Conservation (phyloP, 371 early-diverging fungal genomes). For the Batkoa obscura region DNA sequence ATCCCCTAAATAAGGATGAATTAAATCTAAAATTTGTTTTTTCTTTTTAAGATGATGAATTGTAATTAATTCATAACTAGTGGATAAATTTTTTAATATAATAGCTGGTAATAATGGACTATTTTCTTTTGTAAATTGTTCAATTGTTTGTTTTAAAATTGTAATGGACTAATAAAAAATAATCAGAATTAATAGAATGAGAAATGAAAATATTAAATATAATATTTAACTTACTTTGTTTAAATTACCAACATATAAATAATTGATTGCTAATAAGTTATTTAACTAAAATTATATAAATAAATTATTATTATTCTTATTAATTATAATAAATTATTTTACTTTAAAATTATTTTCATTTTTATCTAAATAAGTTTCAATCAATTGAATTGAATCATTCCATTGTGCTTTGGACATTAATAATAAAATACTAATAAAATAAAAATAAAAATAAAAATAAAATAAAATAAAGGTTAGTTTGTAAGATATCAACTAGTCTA, state of each 20-base stretch:
- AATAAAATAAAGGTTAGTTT: no score
- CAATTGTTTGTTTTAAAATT: neutral
- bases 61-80: neutral
- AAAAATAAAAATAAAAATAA: neutral
- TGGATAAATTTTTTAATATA: neutral
- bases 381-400: neutral
- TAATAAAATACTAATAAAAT: neutral
- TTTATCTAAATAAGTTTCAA: neutral
- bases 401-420: neutral
- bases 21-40: neutral
- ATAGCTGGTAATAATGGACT: neutral
- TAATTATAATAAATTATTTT: no score
- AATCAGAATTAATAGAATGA: neutral
- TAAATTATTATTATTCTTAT: neutral
- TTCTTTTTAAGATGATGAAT: neutral
- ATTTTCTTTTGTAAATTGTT: neutral
- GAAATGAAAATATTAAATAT: no score
- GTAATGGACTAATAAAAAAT: no score
- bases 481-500: no score
- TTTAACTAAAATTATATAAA: neutral
- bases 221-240: neutral
- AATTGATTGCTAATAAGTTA: neutral
- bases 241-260: neutral
- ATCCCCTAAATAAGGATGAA: constrained; percentile 1
- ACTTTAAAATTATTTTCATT: neutral